phyloP scores from a whole-genome alignment of 495 filamentous ascomycete species.

The Talaromyces nanjingensis region DNA sequence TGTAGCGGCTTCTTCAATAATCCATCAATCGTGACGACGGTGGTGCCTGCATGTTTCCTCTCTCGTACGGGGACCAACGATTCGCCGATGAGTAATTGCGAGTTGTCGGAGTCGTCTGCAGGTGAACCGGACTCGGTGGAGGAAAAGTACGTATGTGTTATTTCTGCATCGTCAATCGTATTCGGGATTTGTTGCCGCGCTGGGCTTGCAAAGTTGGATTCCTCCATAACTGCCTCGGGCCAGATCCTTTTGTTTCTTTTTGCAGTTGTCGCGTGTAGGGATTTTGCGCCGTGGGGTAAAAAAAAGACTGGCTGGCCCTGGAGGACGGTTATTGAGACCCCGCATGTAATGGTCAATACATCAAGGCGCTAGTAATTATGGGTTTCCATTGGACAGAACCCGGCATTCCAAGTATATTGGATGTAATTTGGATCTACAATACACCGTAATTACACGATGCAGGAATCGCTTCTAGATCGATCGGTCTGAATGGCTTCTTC shows the following conservation, averaged over 20 bases:
- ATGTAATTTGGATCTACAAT: neutral
- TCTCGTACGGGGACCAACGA: constrained; percentile 58
- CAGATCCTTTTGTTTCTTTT: neutral
- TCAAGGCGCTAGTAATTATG: neutral
- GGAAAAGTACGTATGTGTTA: neutral
- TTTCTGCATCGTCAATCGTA: neutral
- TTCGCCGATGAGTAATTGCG: constrained; percentile 47
- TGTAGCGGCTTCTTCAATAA: constrained; percentile 61
- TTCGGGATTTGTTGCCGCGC: neutral
- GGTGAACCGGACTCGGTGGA: constrained; percentile 8
- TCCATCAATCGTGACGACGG: constrained; percentile 62
- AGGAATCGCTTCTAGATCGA: neutral
- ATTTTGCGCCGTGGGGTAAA: neutral
- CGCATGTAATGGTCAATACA: neutral
- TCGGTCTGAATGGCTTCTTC: neutral
- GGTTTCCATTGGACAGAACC: neutral
- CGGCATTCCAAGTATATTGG: neutral
- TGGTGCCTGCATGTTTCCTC: constrained; percentile 58
- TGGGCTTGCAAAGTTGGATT: neutral
- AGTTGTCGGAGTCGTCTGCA: constrained; percentile 19
- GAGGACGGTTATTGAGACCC: neutral
- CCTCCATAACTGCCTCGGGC: constrained; percentile 11
- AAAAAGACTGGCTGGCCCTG: neutral
- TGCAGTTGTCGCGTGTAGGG: neutral
- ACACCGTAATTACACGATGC: neutral